Conservation (phyloP, 345 rosid genomes). For the Lepidium didymum region DNA sequence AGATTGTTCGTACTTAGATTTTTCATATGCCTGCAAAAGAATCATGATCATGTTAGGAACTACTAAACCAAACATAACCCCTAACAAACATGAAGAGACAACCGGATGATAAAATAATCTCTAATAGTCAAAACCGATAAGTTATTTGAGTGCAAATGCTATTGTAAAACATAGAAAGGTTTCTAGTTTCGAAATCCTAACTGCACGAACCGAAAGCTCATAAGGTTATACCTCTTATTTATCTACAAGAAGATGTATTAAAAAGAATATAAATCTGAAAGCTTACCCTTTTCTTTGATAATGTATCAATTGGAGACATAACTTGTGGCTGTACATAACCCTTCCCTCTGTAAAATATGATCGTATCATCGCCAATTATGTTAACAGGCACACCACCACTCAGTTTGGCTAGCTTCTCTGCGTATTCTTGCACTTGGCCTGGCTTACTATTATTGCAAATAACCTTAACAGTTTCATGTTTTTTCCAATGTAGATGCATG, state of each 20-base stretch:
- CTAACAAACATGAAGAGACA: neutral
- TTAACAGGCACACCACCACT: constrained; percentile 89
- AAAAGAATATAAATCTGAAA: neutral
- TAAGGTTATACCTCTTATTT: neutral
- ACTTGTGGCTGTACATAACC: constrained; percentile 82
- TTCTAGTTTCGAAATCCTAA: neutral
- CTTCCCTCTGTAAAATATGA: constrained; percentile 76
- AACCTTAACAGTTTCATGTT: constrained; percentile 90
- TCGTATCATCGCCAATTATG: constrained; percentile 63
- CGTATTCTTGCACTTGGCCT: constrained; percentile 56
- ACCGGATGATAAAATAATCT: neutral
- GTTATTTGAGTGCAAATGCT: no score
- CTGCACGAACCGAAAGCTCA: neutral
- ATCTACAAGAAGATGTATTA: neutral
- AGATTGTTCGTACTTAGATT: constrained; percentile 84
- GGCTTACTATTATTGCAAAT: constrained; percentile 81
- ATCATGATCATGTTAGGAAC: neutral
- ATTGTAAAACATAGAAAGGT: neutral
- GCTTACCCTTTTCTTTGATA: constrained; percentile 73
- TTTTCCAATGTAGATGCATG: constrained; percentile 95
- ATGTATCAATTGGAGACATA: constrained; percentile 84
- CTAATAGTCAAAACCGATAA: neutral
- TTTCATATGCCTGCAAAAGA: constrained; percentile 65
- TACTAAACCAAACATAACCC: neutral
- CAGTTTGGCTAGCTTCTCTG: constrained; percentile 70